Conservation (phyloP, 2,329 filamentous ascomycete species). For the Penicillium olsonii region DNA sequence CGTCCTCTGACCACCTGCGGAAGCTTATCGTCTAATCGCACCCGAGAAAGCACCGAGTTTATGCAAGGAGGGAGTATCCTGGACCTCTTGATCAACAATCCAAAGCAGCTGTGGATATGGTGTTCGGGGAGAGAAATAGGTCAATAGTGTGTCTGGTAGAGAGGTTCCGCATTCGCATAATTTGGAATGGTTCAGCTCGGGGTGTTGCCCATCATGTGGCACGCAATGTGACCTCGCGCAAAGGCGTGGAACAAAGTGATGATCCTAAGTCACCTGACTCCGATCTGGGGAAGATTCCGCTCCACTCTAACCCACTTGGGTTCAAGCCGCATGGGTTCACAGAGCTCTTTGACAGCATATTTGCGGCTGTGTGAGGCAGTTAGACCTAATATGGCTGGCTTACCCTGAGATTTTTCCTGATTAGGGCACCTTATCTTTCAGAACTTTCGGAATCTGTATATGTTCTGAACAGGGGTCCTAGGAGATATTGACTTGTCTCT, state of each 20-base stretch:
- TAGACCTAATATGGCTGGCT: no score
- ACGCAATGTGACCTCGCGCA: conserved; percentile 1
- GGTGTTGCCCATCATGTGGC: conserved; percentile 12
- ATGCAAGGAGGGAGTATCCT: conserved; percentile 12
- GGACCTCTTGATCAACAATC: neutral
- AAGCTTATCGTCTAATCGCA: conserved; percentile 15
- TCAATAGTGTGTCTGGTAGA: conserved; percentile 17
- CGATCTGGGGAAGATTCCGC: conserved; percentile 10
- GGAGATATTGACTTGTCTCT: neutral
- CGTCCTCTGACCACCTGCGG: conserved; percentile 15
- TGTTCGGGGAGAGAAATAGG: neutral
- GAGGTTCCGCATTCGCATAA: neutral
- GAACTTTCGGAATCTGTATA: neutral
- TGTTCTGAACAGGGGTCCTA: neutral
- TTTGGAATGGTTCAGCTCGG: neutral
- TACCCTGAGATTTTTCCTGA: no score
- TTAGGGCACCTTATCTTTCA: no score
- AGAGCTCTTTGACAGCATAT: neutral
- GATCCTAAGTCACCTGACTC: conserved; percentile 7
- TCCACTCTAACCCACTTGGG: conserved; percentile 3
- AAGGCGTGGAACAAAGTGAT: neutral
- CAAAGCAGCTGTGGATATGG: conserved; percentile 1
- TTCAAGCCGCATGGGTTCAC: neutral
- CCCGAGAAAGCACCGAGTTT: conserved; percentile 1
- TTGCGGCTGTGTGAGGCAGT: no score